These are phyloP conservation scores for Elsinoe fawcettii DNA, from an alignment of 2,329 filamentous ascomycete genomes.

Conservation along the genomic window DNA sequence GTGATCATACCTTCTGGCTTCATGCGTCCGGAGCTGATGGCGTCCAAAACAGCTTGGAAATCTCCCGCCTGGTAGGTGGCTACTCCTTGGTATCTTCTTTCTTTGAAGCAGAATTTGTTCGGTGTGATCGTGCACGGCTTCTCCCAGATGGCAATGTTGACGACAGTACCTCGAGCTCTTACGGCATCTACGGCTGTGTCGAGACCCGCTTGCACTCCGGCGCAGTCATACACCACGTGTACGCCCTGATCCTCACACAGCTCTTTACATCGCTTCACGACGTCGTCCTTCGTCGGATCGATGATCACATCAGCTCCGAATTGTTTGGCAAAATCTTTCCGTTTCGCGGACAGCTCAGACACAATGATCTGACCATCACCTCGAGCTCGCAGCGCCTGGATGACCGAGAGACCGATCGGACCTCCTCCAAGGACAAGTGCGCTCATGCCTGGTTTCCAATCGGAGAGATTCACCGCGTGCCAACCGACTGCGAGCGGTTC, in stretches of 20 bases:
- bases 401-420: slow-evolving; percentile 46
- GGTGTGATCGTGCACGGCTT: slow-evolving; percentile 43
- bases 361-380: slow-evolving; percentile 46
- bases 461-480: slow-evolving; percentile 47
- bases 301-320: slow-evolving; percentile 48
- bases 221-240: slow-evolving; percentile 46
- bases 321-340: slow-evolving; percentile 42
- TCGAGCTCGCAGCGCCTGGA: slow-evolving; percentile 39
- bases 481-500: slow-evolving; percentile 50
- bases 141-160: slow-evolving; percentile 52
- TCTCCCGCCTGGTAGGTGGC: slow-evolving; percentile 47
- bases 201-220: slow-evolving; percentile 45
- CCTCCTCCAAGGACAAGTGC: slow-evolving; percentile 47
- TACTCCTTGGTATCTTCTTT: slow-evolving; percentile 46
- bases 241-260: slow-evolving; percentile 41
- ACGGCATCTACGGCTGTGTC: slow-evolving; percentile 43
- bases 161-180: slow-evolving; percentile 43
- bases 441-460: slow-evolving; percentile 40
- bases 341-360: slow-evolving; percentile 41
- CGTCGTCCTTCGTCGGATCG: slow-evolving; percentile 43
- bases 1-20: slow-evolving; percentile 42
- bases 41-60: slow-evolving; percentile 43
- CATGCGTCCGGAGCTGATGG: slow-evolving; percentile 39
- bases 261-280: slow-evolving; percentile 37
- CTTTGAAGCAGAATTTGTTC: slow-evolving; percentile 47